These are phyloP conservation scores for Hymenoscyphus infarciens DNA, from an alignment of 2,329 filamentous ascomycete species.

Conservation along the genomic window DNA sequence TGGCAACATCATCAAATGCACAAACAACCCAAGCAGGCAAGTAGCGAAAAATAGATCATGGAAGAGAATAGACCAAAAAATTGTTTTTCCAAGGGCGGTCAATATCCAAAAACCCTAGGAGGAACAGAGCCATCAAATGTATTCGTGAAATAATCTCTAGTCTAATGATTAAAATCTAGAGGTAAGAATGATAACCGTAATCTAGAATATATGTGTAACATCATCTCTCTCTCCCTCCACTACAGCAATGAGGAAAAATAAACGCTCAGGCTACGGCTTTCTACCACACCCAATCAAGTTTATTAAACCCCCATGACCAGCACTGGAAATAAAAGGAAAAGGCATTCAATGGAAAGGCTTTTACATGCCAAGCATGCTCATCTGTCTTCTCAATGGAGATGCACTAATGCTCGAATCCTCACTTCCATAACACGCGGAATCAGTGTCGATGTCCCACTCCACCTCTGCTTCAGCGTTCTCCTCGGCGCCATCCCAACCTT, in stretches of 20 bases:
- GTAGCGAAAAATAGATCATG: not conserved
- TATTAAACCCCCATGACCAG: not conserved
- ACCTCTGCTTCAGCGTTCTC: slow-evolving; percentile 47
- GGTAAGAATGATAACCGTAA: not conserved
- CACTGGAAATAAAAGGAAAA: not conserved
- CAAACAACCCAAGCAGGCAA: not conserved
- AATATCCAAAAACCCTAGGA: not conserved
- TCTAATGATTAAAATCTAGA: not conserved
- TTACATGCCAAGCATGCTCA: slow-evolving; percentile 67
- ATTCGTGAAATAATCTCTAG: not conserved
- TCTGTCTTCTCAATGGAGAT: slow-evolving; percentile 67
- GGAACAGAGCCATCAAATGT: not conserved
- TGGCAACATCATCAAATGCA: not conserved
- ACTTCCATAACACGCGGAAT: slow-evolving; percentile 66
- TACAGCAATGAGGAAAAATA: not conserved
- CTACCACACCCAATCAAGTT: not conserved
- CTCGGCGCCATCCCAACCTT: slow-evolving; percentile 63
- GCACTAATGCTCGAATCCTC: slow-evolving; percentile 67
- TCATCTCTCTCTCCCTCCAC: not conserved
- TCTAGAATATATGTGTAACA: not conserved
- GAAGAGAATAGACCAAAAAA: not conserved
- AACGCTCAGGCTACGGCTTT: not conserved
- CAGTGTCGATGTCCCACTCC: slow-evolving; percentile 94
- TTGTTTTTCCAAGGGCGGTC: not conserved
- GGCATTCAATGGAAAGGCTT: not conserved